A percentile compares a stretch with the other conserved stretches of the same genome.
phyloP scores from a whole-genome alignment of 805 yeast genomes.

The Lipomyces anomalus region DNA sequence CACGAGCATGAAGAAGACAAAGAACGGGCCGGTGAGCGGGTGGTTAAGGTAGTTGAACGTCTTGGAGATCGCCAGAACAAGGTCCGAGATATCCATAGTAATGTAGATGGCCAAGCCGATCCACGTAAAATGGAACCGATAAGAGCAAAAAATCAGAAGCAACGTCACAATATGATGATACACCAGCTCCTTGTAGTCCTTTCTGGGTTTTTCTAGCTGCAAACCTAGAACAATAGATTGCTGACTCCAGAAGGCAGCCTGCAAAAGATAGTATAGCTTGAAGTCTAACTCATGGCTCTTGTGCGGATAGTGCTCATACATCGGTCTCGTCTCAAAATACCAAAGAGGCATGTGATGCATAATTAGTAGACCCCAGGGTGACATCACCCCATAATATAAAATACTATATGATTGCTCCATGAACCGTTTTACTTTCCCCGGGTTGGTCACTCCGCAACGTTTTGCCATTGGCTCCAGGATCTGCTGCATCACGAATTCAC shows the following conservation, averaged over 20 bases:
- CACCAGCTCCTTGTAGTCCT: slow-evolving; percentile 84
- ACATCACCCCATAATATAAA: slow-evolving; percentile 70
- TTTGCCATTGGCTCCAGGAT: slow-evolving; percentile 68
- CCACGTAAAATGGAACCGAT: slow-evolving; percentile 92
- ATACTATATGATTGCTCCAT: slow-evolving; percentile 89
- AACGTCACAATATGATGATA: slow-evolving; percentile 92
- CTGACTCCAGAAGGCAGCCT: slow-evolving; percentile 97
- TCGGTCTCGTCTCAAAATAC: slow-evolving; percentile 79
- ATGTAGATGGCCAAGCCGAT: slow-evolving; percentile 87
- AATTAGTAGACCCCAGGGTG: slow-evolving; percentile 72
- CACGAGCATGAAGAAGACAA: slow-evolving; percentile 55
- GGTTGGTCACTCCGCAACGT: slow-evolving; percentile 45
- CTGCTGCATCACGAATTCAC: slow-evolving; percentile 87
- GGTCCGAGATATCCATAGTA: slow-evolving; percentile 95
- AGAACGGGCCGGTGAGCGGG: slow-evolving; percentile 55
- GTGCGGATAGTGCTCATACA: slow-evolving; percentile 82
- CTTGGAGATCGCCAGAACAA: slow-evolving; percentile 78
- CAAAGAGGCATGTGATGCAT: slow-evolving; percentile 81
- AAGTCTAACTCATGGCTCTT: slow-evolving; percentile 59
- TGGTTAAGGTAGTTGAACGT: slow-evolving; percentile 81
- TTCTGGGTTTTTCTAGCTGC: slow-evolving; percentile 90
- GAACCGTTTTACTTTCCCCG: slow-evolving; percentile 65
- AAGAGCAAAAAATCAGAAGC: slow-evolving; percentile 76
- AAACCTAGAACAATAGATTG: slow-evolving; percentile 77
- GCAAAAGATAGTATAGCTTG: slow-evolving; percentile 80